Base-by-base conservation (phyloP, 1,139 yeast species). In the Pneumocystis oryctolagi region DNA sequence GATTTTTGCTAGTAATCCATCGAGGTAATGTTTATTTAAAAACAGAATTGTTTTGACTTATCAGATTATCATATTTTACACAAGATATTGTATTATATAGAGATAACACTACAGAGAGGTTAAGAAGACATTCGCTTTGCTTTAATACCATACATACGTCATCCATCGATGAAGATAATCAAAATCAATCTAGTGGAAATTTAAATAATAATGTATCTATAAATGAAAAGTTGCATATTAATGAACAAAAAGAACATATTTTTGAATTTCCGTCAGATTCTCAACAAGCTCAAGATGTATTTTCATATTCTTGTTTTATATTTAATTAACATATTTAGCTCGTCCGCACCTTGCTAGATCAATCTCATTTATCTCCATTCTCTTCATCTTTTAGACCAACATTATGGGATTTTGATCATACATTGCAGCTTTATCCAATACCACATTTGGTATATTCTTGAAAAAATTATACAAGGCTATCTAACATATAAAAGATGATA, bases 351-450 rank as follows among this genome's bases (percentile, higher is more conserved):
- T 67, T 92, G 1, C 74, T 92, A 14, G 96, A 89, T 70, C 98
- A 92, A 73, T 95, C 95, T 0, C 86, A 83, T 70, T 72, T 92
- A 62, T 86, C 94, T 59, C 97, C 98, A 20, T 89, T 89, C 71
- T 76, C 83, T 3, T 73, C 78, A 35, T 74, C 78, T 56, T 75
- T 82, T 37, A 80, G 88, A 65, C 85, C 94, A 0, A 77, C 88
- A 0, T 76, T 82, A 53, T 82, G 95, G 76, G 84, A 83, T 65
- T 81, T 80, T 69, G 95, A 88, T 70, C 83, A 84, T 67, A 76
- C 83, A 1, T 77, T 92, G 64, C 79, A 86, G 31, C 72, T 92
- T 63, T 64, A 59, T 25, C 66, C 66, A 32, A n/a, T 61, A 28
- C 66, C 66, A 16, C 58, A 57, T 14, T 59, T 61, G 35, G 63